Evolutionary conservation across 441 rosid species (phyloP).

Genomic region (Pelargonium hybrid): DNA sequence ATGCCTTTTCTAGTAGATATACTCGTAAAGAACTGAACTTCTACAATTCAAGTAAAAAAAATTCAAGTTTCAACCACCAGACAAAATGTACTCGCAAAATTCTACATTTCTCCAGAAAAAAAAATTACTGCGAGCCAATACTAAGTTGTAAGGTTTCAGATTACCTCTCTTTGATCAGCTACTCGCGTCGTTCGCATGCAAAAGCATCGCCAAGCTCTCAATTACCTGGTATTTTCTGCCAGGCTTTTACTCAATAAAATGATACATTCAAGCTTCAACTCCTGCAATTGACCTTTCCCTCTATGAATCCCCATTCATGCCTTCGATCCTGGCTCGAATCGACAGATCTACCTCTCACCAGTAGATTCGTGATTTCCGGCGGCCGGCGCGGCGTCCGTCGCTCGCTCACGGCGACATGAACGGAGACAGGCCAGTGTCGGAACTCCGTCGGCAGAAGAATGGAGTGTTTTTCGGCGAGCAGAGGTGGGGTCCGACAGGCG

Average conservation of each 20-base stretch:
- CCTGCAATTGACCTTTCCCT: conserved; percentile 3
- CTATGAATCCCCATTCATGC: too few species aligned
- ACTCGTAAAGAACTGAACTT: not conserved
- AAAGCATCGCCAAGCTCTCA: conserved; percentile 16
- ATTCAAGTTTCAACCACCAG: not conserved
- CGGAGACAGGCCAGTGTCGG: conserved; percentile 8
- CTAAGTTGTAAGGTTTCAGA: not conserved
- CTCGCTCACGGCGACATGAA: conserved; percentile 4
- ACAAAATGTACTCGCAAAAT: not conserved
- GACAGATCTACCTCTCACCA: not conserved
- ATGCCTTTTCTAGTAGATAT: not conserved
- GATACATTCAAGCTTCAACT: conserved; percentile 5
- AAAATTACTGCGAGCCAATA: not conserved
- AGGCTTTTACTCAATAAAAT: not conserved
- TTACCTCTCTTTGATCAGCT: conserved; percentile 19
- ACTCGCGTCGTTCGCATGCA: conserved; percentile 20
- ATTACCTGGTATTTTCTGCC: not conserved
- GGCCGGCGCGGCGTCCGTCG: conserved; percentile 1
- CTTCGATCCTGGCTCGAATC: not conserved
- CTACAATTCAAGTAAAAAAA: not conserved
- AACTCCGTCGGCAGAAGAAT: not conserved
- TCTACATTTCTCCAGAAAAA: not conserved
- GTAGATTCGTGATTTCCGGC: not conserved
- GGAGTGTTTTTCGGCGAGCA: conserved; percentile 26
- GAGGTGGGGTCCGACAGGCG: conserved; percentile 26